phyloP scores from a whole-genome alignment of 1,284 basidiomycete species.

The Coniophora puteana region DNA sequence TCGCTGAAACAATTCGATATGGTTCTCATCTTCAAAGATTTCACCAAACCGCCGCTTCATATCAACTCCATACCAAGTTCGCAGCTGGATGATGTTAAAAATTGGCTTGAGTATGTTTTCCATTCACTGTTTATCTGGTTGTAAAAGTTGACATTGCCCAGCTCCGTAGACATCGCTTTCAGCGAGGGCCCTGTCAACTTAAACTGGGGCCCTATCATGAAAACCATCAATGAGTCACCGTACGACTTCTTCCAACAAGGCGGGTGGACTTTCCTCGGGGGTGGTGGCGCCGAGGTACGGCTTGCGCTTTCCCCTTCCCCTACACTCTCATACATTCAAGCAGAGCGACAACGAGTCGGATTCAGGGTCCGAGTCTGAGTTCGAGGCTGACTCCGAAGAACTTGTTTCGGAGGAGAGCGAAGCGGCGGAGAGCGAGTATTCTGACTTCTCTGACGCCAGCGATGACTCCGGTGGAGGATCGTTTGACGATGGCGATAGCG shows the following conservation, averaged over 20 bases:
- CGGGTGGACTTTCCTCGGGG: constrained; percentile 93
- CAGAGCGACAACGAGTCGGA: constrained; percentile 69
- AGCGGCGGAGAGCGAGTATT: constrained; percentile 54
- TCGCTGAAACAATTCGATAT: constrained; percentile 97
- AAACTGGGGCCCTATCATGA: constrained; percentile 98
- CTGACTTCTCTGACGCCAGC: constrained; percentile 62
- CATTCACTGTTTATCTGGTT: not conserved
- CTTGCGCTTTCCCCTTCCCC: constrained; percentile 1
- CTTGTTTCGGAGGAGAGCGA: constrained; percentile 48
- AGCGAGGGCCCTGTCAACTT: constrained; percentile 97
- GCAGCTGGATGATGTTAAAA: constrained; percentile 93
- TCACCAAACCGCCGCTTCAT: constrained; percentile 87
- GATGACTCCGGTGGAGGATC: constrained; percentile 64
- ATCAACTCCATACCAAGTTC: constrained; percentile 94
- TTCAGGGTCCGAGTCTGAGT: constrained; percentile 78
- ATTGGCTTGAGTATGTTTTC: constrained; percentile 91
- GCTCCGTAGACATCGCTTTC: constrained; percentile 94
- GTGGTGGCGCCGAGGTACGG: constrained; percentile 66
- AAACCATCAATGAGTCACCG: constrained; percentile 93
- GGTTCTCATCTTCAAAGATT: constrained; percentile 96
- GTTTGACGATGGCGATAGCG: constrained; percentile 70
- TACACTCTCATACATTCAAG: constrained; percentile 6
- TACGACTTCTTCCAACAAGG: constrained; percentile 95
- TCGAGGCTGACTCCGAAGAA: constrained; percentile 63
- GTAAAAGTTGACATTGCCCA: constrained; percentile 27